Percentiles rank a stretch among this genome's conserved stretches.
phyloP scores from a whole-genome alignment of 495 filamentous ascomycete species.

The Glutinoglossum americanum region DNA sequence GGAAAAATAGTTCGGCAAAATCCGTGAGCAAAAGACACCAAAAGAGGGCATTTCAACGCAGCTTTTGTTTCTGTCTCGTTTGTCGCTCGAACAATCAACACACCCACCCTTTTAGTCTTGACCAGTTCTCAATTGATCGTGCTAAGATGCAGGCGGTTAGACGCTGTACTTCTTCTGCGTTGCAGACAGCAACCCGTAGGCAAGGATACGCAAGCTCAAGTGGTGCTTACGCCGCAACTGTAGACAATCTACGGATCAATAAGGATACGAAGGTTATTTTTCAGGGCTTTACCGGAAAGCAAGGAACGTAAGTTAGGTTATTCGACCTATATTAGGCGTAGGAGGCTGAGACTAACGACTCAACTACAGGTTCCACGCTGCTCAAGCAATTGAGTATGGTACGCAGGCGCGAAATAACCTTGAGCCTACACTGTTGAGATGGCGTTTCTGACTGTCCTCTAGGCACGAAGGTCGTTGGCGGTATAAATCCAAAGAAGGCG shows the following conservation, averaged over 20 bases:
- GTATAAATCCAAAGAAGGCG: conserved; percentile 97
- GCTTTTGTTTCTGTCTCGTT: neutral
- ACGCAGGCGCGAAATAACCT: conserved; percentile 15
- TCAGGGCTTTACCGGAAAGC: conserved; percentile 96
- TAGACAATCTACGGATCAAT: conserved; percentile 82
- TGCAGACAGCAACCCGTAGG: conserved; percentile 14
- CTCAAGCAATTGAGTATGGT: conserved; percentile 97
- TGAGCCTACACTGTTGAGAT: conserved; percentile 4
- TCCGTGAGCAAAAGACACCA: neutral
- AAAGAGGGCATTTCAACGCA: neutral
- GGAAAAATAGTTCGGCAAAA: neutral
- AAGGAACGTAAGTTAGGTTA: conserved; percentile 71
- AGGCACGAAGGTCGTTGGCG: conserved; percentile 95
- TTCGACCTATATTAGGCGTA: neutral
- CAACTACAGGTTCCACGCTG: conserved; percentile 65
- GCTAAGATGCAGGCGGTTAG: conserved; percentile 16
- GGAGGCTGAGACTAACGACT: neutral
- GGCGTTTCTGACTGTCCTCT: conserved; percentile 17
- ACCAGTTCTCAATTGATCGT: neutral
- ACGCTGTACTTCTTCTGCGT: conserved; percentile 10
- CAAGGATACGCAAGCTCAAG: conserved; percentile 47
- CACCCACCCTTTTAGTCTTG: neutral
- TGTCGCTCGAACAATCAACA: neutral
- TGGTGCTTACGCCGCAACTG: conserved; percentile 57
- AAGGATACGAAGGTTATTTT: conserved; percentile 80